A percentile compares a stretch with the other conserved stretches of the same genome.
Evolutionary conservation across 2,329 filamentous ascomycete species (phyloP).

Genomic region (Daldinia eschscholtzii): DNA sequence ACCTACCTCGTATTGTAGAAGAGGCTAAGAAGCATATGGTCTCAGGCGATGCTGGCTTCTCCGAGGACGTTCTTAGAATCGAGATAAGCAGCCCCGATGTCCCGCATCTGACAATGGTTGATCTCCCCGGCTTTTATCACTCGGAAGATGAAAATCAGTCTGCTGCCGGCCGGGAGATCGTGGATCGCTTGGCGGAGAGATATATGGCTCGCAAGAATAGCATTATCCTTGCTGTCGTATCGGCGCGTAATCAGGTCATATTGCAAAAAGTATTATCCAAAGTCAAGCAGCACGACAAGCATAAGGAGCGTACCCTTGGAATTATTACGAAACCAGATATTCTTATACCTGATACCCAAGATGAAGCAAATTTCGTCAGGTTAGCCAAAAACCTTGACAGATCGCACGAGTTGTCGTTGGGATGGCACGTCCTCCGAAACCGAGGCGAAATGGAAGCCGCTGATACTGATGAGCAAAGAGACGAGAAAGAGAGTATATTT

Average conservation of each 20-base stretch:
- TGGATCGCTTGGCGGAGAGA: constrained; percentile 56
- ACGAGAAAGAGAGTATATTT: constrained; percentile 52
- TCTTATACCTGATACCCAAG: constrained; percentile 54
- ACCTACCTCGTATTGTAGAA: constrained; percentile 64
- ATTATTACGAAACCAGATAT: constrained; percentile 70
- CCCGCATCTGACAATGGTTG: constrained; percentile 65
- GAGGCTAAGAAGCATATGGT: constrained; percentile 64
- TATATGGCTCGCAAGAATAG: constrained; percentile 71
- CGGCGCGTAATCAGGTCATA: constrained; percentile 63
- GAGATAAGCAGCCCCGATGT: constrained; percentile 60
- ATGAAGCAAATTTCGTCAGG: constrained; percentile 56
- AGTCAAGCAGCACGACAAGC: constrained; percentile 58
- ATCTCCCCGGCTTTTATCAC: constrained; percentile 64
- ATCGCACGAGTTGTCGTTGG: constrained; percentile 55
- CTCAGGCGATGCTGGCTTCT: constrained; percentile 54
- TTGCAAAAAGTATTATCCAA: constrained; percentile 65
- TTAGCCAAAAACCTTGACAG: constrained; percentile 53
- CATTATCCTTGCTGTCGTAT: constrained; percentile 69
- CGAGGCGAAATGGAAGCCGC: constrained; percentile 52
- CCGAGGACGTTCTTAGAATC: constrained; percentile 61
- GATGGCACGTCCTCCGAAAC: constrained; percentile 69
- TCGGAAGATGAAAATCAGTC: constrained; percentile 53
- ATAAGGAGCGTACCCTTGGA: constrained; percentile 63
- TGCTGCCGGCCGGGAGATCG: constrained; percentile 49
- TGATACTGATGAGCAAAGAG: constrained; percentile 46